phyloP scores from a whole-genome alignment of 306 rosid genomes.

The Betula pendula region DNA sequence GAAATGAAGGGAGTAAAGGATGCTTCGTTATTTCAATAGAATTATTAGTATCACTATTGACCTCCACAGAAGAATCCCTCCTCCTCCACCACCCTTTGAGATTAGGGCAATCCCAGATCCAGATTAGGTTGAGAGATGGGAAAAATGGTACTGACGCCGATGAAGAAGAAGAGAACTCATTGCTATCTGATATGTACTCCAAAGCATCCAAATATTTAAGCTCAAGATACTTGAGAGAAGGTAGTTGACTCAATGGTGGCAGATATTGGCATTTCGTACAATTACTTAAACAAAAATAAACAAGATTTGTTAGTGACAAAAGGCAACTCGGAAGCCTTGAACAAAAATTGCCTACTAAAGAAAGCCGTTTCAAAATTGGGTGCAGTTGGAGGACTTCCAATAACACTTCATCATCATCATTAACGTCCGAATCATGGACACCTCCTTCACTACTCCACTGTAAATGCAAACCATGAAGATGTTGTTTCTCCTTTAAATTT shows the following conservation, averaged over 20 bases:
- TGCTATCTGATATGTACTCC: conserved; percentile 2
- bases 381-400: background rate
- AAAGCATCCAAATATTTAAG: background rate
- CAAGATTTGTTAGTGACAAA: background rate
- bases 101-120: background rate
- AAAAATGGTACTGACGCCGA: conserved; percentile 8
- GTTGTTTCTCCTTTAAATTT: background rate
- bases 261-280: too few species aligned
- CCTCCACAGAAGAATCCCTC: background rate
- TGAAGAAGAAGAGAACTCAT: background rate
- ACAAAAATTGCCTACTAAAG: background rate
- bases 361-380: background rate
- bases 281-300: too few species aligned
- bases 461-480: background rate
- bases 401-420: background rate
- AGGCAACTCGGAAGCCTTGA: background rate
- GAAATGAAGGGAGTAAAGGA: background rate
- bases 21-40: background rate
- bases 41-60: too few species aligned
- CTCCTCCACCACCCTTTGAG: conserved; percentile 35
- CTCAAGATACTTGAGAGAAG: background rate
- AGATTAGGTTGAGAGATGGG: background rate
- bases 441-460: background rate
- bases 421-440: background rate
- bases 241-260: too few species aligned